Percentiles rank a stretch among this genome's conserved stretches.
phyloP scores from a whole-genome alignment of 768 basidiomycete genomes.

The Naematelia encephala region DNA sequence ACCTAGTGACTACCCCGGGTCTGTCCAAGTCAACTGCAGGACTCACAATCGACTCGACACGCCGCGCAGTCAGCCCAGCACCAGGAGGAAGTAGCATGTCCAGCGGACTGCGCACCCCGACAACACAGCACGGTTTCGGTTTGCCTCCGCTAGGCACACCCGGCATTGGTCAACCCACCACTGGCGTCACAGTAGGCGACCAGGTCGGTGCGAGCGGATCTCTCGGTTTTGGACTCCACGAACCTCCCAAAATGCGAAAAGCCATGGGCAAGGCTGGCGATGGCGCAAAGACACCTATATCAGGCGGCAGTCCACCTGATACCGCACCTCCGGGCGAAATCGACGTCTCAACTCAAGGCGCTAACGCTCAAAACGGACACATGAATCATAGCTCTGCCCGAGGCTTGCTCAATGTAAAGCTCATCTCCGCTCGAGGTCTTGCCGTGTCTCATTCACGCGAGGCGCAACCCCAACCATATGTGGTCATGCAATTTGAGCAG shows the following conservation, averaged over 20 bases:
- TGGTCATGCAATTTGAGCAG: conserved; percentile 97
- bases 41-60: conserved; percentile 28
- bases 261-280: conserved; percentile 39
- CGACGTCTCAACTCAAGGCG: neutral
- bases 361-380: neutral
- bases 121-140: conserved; percentile 28
- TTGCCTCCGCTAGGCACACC: conserved; percentile 46
- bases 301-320: neutral
- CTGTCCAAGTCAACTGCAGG: conserved; percentile 20
- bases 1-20: conserved; percentile 7
- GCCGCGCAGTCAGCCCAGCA: conserved; percentile 21
- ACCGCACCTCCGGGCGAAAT: conserved; percentile 2
- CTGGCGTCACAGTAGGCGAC: conserved; percentile 45
- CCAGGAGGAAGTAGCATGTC: conserved; percentile 5
- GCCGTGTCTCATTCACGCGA: conserved; percentile 64
- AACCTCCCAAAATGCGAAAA: conserved; percentile 50
- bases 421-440: conserved; percentile 84
- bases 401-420: conserved; percentile 86
- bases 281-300: conserved; percentile 9
- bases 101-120: conserved; percentile 43
- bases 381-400: conserved; percentile 30
- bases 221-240: conserved; percentile 47
- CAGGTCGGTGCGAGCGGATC: conserved; percentile 31
- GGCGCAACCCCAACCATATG: conserved; percentile 58
- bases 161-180: conserved; percentile 45